Percentiles rank a stretch among this genome's conserved stretches.
phyloP scores from a whole-genome alignment of 371 early-diverging fungal genomes.

The Mucor racemosus region DNA sequence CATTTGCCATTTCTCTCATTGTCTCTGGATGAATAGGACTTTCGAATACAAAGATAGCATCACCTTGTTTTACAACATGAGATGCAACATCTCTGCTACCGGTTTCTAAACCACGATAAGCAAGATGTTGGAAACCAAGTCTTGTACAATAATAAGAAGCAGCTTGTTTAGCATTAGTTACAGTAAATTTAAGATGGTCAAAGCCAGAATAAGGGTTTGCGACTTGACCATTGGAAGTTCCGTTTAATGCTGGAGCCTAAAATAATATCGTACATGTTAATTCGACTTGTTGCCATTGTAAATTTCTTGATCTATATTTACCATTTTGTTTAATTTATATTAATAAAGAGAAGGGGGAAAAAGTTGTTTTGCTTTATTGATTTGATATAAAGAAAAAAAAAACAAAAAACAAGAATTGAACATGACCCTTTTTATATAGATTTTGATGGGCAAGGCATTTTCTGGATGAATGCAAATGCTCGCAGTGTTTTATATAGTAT shows the following conservation, averaged over 20 bases:
- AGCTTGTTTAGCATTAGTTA: slow-evolving; percentile 95
- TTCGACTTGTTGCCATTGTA: not conserved
- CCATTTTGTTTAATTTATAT: slow-evolving; percentile 2
- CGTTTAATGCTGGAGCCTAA: slow-evolving; percentile 30
- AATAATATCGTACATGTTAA: not conserved
- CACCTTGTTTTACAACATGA: slow-evolving; percentile 86
- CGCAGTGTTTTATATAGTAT: not conserved
- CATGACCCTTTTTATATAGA: slow-evolving; percentile 7
- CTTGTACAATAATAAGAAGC: slow-evolving; percentile 88
- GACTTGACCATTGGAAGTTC: slow-evolving; percentile 18
- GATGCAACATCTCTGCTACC: slow-evolving; percentile 86
- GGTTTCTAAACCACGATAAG: slow-evolving; percentile 95
- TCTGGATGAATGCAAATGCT: not conserved
- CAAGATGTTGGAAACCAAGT: slow-evolving; percentile 91
- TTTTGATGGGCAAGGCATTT: not conserved
- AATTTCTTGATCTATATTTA: not conserved
- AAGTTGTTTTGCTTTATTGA: too few relatives aligned
- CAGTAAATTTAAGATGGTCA: slow-evolving; percentile 86
- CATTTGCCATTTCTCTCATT: slow-evolving; percentile 72
- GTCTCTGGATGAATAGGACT: slow-evolving; percentile 88
- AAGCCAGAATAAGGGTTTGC: slow-evolving; percentile 53
- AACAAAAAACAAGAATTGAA: not conserved
- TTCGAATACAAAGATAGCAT: slow-evolving; percentile 88
- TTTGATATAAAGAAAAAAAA: not conserved
- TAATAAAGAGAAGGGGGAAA: not conserved